phyloP scores from a whole-genome alignment of 768 basidiomycete species.

The Xerocomellus amylosporus region DNA sequence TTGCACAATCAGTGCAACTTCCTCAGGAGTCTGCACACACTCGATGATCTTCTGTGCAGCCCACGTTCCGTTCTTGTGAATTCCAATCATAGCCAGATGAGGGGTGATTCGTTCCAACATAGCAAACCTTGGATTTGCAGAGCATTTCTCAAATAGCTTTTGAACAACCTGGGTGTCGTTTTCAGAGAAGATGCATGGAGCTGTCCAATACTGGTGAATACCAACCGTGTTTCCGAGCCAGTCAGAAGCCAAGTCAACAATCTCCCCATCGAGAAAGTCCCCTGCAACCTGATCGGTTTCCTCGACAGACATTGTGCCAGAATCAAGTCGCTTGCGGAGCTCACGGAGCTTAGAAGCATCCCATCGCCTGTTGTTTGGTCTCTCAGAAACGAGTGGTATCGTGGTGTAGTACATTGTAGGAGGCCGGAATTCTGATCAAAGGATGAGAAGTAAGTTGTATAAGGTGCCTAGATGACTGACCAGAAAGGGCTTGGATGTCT shows the following conservation, averaged over 20 bases:
- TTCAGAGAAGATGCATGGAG: constrained; percentile 1
- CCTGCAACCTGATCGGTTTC: constrained; percentile 89
- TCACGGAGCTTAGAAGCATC: constrained; percentile 94
- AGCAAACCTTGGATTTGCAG: constrained; percentile 68
- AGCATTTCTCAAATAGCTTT: constrained; percentile 92
- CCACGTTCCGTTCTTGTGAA: constrained; percentile 99
- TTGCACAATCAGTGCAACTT: constrained; percentile 78
- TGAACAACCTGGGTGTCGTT: constrained; percentile 71
- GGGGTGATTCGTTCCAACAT: constrained; percentile 95
- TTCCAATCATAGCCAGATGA: constrained; percentile 94
- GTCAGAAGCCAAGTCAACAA: constrained; percentile 92
- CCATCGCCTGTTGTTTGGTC: constrained; percentile 83
- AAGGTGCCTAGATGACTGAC: constrained; percentile 44
- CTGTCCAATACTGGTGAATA: constrained; percentile 5
- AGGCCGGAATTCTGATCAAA: constrained; percentile 72
- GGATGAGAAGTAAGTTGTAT: constrained; percentile 8
- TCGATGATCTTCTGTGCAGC: constrained; percentile 99
- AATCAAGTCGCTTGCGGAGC: constrained; percentile 89
- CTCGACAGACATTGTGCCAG: constrained; percentile 75
- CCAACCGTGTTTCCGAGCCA: constrained; percentile 91
- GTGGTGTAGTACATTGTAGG: constrained; percentile 96
- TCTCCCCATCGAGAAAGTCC: constrained; percentile 92
- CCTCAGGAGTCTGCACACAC: constrained; percentile 84
- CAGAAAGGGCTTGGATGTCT: constrained; percentile 82
- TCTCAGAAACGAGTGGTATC: constrained; percentile 86